Percentiles rank a stretch among this genome's conserved stretches.
Conservation (phyloP, 2,329 filamentous ascomycete genomes). For the Blumeria graminis region DNA sequence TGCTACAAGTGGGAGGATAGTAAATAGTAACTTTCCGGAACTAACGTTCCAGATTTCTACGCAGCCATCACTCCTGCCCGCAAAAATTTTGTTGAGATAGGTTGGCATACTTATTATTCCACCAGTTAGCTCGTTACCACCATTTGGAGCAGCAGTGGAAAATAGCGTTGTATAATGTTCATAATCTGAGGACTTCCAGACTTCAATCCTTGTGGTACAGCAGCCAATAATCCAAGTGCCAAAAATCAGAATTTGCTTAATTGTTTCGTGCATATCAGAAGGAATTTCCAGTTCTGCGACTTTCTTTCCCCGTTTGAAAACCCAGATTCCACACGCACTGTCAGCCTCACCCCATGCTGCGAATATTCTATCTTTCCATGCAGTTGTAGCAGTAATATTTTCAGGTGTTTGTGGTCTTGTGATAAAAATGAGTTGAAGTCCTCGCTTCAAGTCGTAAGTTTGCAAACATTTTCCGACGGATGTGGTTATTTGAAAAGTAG, state of each 20-base stretch:
- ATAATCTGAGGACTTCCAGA: constrained; percentile 65
- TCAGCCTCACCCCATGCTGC: constrained; percentile 61
- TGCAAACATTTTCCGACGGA: constrained; percentile 76
- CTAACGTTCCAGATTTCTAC: constrained; percentile 97
- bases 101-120: constrained; percentile 76
- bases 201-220: constrained; percentile 49
- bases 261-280: constrained; percentile 36
- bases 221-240: constrained; percentile 80
- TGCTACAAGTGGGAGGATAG: constrained; percentile 51
- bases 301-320: constrained; percentile 78
- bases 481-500: constrained; percentile 91
- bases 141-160: constrained; percentile 28
- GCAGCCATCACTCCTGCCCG: constrained; percentile 64
- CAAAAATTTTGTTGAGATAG: constrained; percentile 86
- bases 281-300: constrained; percentile 51
- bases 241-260: constrained; percentile 58
- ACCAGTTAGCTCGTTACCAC: constrained; percentile 47
- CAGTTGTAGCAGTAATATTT: constrained; percentile 61
- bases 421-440: constrained; percentile 80
- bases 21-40: constrained; percentile 76
- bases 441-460: constrained; percentile 81
- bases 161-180: constrained; percentile 78
- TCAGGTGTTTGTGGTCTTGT: constrained; percentile 73
- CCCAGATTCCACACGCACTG: constrained; percentile 48
- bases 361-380: constrained; percentile 70